Conservation (phyloP, 225 moss, liverwort and hornwort species). For the Polytrichum formosum region DNA sequence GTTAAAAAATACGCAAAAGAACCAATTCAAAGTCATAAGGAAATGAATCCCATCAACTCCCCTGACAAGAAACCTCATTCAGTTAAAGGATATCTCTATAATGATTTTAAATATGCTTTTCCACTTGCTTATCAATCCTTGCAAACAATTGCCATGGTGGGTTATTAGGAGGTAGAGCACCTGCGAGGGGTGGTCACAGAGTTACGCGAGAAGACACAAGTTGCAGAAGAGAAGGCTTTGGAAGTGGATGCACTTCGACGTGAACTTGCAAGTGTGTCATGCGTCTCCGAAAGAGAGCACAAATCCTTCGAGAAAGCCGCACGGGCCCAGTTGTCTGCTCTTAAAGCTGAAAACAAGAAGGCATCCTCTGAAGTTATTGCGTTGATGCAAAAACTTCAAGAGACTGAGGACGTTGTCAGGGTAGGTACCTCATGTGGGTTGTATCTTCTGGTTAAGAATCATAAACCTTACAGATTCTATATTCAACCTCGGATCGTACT, state of each 20-base stretch:
- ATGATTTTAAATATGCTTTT: too few relatives aligned
- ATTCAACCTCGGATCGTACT: too few relatives aligned
- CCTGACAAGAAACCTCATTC: too few relatives aligned
- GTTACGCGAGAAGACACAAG: conserved; percentile 28
- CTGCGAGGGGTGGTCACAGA: conserved; percentile 36
- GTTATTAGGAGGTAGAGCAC: conserved; percentile 24
- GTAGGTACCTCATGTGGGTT: conserved; percentile 20
- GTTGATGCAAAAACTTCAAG: conserved; percentile 36
- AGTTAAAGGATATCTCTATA: too few relatives aligned
- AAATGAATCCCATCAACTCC: too few relatives aligned
- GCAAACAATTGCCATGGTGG: not conserved
- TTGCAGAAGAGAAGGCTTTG: conserved; percentile 20
- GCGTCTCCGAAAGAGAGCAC: conserved; percentile 20
- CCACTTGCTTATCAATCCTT: not conserved
- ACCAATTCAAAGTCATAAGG: too few relatives aligned
- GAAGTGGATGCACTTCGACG: conserved; percentile 40
- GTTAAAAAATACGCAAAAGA: too few relatives aligned
- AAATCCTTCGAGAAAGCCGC: conserved; percentile 21
- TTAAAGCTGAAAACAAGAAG: conserved; percentile 53
- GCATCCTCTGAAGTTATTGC: conserved; percentile 14
- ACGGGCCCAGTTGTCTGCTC: conserved; percentile 7
- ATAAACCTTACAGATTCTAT: too few relatives aligned
- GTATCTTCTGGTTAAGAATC: too few relatives aligned
- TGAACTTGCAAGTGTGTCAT: conserved; percentile 20
- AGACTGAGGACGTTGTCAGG: conserved; percentile 40